Evolutionary conservation across 768 basidiomycete genomes (phyloP).

Genomic region (Lanmaoa rubissima): DNA sequence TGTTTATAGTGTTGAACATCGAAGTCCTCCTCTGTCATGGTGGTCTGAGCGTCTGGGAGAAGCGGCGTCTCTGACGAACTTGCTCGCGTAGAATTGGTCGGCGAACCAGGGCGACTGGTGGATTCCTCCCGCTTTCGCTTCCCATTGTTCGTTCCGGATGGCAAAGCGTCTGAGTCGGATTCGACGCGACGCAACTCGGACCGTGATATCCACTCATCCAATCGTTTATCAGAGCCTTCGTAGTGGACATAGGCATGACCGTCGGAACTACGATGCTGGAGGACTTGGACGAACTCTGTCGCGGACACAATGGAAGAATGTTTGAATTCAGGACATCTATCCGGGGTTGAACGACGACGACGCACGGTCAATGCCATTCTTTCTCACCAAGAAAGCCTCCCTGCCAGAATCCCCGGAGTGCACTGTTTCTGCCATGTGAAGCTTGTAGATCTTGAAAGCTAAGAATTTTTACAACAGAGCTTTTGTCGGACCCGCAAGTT

Average conservation of each 20-base stretch:
- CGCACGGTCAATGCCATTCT: constrained; percentile 38
- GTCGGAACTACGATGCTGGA: constrained; percentile 43
- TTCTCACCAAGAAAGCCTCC: constrained; percentile 29
- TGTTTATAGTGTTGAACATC: constrained; percentile 67
- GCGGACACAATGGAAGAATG: constrained; percentile 1
- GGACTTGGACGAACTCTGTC: constrained; percentile 48
- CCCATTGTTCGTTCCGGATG: constrained; percentile 28
- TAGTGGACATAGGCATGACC: constrained; percentile 72
- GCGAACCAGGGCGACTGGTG: constrained; percentile 15
- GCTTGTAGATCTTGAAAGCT: neutral
- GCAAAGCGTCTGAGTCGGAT: constrained; percentile 20
- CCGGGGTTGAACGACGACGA: constrained; percentile 15
- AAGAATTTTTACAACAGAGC: neutral
- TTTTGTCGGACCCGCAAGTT: constrained; percentile 7
- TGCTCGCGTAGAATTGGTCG: constrained; percentile 22
- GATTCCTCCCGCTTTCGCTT: constrained; percentile 32
- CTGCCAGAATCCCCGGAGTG: constrained; percentile 3
- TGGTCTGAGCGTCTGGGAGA: constrained; percentile 12
- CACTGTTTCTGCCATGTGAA: constrained; percentile 22
- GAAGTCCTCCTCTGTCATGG: constrained; percentile 67
- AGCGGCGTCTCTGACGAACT: constrained; percentile 15
- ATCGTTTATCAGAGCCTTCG: constrained; percentile 62
- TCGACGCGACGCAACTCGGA: constrained; percentile 34
- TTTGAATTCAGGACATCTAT: constrained; percentile 13
- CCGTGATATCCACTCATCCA: constrained; percentile 72